These are phyloP conservation scores for Parathielavia appendiculata DNA, from an alignment of 495 filamentous ascomycete genomes.

Conservation along the genomic window DNA sequence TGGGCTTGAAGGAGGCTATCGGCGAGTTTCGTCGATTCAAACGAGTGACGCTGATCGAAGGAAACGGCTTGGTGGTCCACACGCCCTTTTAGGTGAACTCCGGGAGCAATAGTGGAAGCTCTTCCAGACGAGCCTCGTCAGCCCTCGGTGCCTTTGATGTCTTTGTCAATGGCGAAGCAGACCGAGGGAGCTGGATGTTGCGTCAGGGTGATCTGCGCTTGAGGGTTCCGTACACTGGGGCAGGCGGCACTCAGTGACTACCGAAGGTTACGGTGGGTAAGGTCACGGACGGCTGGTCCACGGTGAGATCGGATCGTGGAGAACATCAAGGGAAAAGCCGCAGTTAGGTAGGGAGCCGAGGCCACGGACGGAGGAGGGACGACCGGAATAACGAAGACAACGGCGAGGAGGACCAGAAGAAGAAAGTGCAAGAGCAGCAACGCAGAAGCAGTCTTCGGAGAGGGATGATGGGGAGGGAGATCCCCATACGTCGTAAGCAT, in stretches of 20 bases:
- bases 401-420: neutral
- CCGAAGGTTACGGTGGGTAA: too few relatives aligned
- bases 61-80: too few relatives aligned
- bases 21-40: too few relatives aligned
- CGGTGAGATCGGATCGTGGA: slow-evolving; percentile 14
- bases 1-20: too few relatives aligned
- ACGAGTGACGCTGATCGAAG: too few relatives aligned
- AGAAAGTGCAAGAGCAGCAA: neutral
- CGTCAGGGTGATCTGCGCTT: slow-evolving; percentile 8
- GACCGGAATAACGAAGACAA: neutral
- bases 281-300: slow-evolving; percentile 10
- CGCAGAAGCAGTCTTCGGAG: neutral
- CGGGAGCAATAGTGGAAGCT: neutral
- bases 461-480: slow-evolving; percentile 20
- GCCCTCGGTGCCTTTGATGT: neutral
- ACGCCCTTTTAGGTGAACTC: too few relatives aligned
- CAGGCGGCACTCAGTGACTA: too few relatives aligned
- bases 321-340: slow-evolving; percentile 3
- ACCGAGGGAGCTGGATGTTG: neutral
- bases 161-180: slow-evolving; percentile 9
- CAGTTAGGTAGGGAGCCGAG: neutral
- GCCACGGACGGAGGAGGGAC: neutral
- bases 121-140: neutral
- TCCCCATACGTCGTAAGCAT: slow-evolving; percentile 29
- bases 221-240: neutral